Percentiles rank a stretch among this genome's conserved stretches.
Conservation (phyloP, 1,284 basidiomycete species). For the Fomitopsis palustris region DNA sequence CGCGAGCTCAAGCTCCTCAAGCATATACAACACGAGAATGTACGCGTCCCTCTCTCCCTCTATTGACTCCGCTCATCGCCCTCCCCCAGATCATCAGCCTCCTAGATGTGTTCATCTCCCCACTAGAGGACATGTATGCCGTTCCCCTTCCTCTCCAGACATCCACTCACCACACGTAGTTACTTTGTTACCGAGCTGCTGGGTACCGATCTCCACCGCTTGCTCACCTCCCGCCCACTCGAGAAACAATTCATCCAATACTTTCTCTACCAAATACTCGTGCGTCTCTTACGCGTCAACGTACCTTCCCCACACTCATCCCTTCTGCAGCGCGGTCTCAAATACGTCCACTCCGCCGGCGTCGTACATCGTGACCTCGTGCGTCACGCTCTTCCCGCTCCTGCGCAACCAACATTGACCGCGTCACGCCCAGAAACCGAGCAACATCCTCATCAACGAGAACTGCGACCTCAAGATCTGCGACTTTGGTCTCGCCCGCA, state of each 20-base stretch:
- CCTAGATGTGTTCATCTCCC: slow-evolving; percentile 98
- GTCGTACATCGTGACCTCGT: slow-evolving; percentile 97
- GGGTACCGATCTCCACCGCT: slow-evolving; percentile 95
- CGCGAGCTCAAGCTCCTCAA: slow-evolving; percentile 98
- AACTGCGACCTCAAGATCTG: slow-evolving; percentile 99
- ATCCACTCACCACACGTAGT: slow-evolving; percentile 36
- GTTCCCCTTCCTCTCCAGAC: not conserved
- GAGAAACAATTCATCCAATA: slow-evolving; percentile 99
- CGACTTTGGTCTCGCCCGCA: slow-evolving; percentile 96
- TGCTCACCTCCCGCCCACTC: slow-evolving; percentile 93
- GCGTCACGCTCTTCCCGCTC: slow-evolving; percentile 22
- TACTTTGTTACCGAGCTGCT: slow-evolving; percentile 99
- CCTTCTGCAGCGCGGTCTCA: slow-evolving; percentile 81
- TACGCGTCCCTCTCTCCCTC: slow-evolving; percentile 32
- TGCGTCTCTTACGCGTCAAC: slow-evolving; percentile 33
- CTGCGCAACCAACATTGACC: not conserved
- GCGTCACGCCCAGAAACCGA: slow-evolving; percentile 83
- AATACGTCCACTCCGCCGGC: slow-evolving; percentile 99
- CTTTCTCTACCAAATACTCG: slow-evolving; percentile 98
- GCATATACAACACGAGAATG: slow-evolving; percentile 99
- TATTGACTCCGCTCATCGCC: not conserved
- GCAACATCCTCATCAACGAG: slow-evolving; percentile 99
- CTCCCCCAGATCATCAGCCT: slow-evolving; percentile 88
- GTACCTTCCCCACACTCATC: not conserved
- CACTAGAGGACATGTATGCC: slow-evolving; percentile 90